These are phyloP conservation scores for Claviceps sp. DNA, from an alignment of 2,329 filamentous ascomycete species.

Conservation along the genomic window DNA sequence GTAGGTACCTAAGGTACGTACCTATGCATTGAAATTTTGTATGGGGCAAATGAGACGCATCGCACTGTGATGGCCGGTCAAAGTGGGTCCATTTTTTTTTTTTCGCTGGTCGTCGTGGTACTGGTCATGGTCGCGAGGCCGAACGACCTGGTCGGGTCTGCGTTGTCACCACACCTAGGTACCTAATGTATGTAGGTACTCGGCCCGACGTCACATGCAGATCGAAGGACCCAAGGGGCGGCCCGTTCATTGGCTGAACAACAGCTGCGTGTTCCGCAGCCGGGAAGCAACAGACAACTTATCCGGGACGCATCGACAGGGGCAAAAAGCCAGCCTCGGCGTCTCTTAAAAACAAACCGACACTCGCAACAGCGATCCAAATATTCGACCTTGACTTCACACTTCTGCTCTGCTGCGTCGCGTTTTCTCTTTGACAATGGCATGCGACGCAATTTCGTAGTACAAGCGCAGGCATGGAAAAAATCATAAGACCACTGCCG, in stretches of 20 bases:
- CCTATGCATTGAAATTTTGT: too few species aligned
- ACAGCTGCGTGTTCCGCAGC: background rate
- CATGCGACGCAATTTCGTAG: background rate
- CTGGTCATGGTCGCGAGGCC: too few species aligned
- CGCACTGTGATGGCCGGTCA: too few species aligned
- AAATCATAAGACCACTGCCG: constrained; percentile 50
- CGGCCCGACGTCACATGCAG: too few species aligned
- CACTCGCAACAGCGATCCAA: background rate
- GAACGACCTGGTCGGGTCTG: too few species aligned
- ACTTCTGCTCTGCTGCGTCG: background rate
- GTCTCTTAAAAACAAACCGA: background rate
- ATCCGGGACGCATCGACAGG: background rate
- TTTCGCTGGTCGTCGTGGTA: too few species aligned
- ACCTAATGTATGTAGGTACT: too few species aligned
- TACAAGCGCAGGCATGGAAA: constrained; percentile 22
- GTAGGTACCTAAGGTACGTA: too few species aligned
- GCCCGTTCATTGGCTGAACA: background rate
- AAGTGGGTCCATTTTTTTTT: too few species aligned
- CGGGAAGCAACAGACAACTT: background rate
- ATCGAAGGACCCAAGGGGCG: too few species aligned
- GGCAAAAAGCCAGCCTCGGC: background rate
- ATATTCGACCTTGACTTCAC: background rate
- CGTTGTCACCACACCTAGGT: too few species aligned
- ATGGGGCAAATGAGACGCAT: too few species aligned
- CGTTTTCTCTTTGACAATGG: background rate